Percentiles rank a stretch among this genome's conserved stretches.
Conservation (phyloP, 768 basidiomycete genomes). For the Tylopilus rubrobrunneus region DNA sequence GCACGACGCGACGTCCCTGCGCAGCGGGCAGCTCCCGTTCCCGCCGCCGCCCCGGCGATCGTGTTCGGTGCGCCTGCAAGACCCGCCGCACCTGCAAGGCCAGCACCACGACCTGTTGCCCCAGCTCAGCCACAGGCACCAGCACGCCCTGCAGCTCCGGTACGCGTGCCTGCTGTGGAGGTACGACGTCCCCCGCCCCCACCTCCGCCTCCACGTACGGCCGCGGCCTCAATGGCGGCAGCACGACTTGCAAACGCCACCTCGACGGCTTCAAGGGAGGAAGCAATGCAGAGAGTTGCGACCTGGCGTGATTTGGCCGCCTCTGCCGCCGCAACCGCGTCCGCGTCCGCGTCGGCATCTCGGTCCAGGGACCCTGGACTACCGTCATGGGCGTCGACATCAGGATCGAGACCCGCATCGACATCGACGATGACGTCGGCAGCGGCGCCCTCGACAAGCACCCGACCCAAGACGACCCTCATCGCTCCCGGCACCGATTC, state of each 20-base stretch:
- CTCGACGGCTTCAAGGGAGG: neutral
- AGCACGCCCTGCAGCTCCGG: neutral
- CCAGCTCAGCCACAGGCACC: neutral
- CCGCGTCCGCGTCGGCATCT: neutral
- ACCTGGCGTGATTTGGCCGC: neutral
- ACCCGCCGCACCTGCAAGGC: neutral
- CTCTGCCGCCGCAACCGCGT: neutral
- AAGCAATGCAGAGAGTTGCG: neutral
- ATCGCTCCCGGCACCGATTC: neutral
- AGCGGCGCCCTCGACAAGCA: neutral
- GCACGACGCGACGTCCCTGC: neutral
- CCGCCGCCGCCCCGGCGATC: neutral
- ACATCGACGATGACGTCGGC: neutral
- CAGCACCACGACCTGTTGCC: neutral
- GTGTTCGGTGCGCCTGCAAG: neutral
- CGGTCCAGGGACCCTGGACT: no score
- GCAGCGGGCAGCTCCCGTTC: neutral
- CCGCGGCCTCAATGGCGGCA: neutral
- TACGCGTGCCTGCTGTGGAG: no score
- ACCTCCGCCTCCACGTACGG: neutral
- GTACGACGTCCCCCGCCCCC: no score
- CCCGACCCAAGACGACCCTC: neutral
- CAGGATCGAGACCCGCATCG: neutral
- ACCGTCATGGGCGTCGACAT: no score
- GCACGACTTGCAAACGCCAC: neutral